Conservation (phyloP, 139 green algal genomes). For the Pedinophyceae sp. region DNA sequence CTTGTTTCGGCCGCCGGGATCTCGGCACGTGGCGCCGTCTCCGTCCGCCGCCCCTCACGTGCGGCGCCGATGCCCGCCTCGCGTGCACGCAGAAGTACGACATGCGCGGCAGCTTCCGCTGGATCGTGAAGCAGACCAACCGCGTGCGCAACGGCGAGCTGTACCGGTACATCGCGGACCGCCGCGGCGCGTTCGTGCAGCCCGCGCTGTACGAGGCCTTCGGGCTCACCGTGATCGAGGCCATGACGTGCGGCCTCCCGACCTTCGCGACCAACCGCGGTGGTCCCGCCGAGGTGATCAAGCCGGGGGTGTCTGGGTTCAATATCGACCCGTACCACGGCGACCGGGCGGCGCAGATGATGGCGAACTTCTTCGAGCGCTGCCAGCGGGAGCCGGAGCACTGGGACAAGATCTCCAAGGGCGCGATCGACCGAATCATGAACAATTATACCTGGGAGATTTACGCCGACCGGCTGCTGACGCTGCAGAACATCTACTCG, state of each 20-base stretch:
- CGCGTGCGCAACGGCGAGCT: constrained; percentile 50
- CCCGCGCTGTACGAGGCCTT: constrained; percentile 34
- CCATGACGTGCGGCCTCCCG: constrained; percentile 59
- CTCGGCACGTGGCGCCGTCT: too few species aligned
- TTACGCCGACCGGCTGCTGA: constrained; percentile 57
- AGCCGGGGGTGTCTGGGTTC: constrained; percentile 44
- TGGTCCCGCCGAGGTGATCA: constrained; percentile 53
- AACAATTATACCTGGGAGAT: constrained; percentile 51
- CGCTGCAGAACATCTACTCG: constrained; percentile 46
- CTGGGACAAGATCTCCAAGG: constrained; percentile 33
- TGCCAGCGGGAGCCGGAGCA: constrained; percentile 17
- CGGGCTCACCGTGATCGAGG: constrained; percentile 66
- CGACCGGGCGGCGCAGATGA: constrained; percentile 27
- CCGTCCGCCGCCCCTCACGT: too few species aligned
- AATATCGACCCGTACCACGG: constrained; percentile 68
- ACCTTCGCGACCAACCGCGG: constrained; percentile 55
- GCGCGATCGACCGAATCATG: constrained; percentile 19
- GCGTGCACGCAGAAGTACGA: constrained; percentile 29
- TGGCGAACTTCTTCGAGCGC: constrained; percentile 64
- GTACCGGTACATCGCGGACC: constrained; percentile 56
- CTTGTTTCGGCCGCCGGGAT: too few species aligned
- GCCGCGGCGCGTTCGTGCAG: constrained; percentile 46
- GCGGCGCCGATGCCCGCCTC: too few species aligned
- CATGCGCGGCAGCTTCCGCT: constrained; percentile 38
- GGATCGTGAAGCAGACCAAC: constrained; percentile 53